These are phyloP conservation scores for Zizania latifolia DNA, from an alignment of 176 grass and related monocot genomes.

Conservation along the genomic window DNA sequence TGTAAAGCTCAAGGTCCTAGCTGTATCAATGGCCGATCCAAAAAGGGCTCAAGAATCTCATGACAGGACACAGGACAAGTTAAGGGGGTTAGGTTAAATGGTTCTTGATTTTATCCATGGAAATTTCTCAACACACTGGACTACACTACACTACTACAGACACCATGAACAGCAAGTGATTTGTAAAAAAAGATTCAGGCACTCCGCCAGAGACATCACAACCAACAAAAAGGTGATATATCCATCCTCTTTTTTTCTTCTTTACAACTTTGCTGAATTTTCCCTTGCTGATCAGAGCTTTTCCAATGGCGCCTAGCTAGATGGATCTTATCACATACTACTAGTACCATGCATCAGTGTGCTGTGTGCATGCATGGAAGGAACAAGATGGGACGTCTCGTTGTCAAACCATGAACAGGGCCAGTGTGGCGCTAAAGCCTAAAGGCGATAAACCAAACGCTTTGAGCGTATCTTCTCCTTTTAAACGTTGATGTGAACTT, in stretches of 20 bases:
- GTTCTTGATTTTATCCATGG: slow-evolving; percentile 24
- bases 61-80: slow-evolving; percentile 14
- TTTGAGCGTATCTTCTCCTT: slow-evolving; percentile 18
- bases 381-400: slow-evolving; percentile 18
- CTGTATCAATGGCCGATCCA: not conserved
- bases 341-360: not conserved
- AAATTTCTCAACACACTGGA: slow-evolving; percentile 5
- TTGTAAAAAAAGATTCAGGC: slow-evolving; percentile 11
- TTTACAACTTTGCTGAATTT: slow-evolving; percentile 25
- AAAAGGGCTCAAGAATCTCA: slow-evolving; percentile 33
- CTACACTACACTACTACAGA: too few species aligned
- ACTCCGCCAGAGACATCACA: slow-evolving; percentile 31
- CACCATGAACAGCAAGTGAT: too few species aligned
- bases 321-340: slow-evolving; percentile 27
- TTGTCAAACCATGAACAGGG: slow-evolving; percentile 17
- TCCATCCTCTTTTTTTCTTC: not conserved
- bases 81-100: slow-evolving; percentile 28
- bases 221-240: slow-evolving; percentile 41
- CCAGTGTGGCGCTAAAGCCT: not conserved
- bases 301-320: slow-evolving; percentile 31
- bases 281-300: slow-evolving; percentile 13
- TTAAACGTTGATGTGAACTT: slow-evolving; percentile 14
- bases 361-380: slow-evolving; percentile 15
- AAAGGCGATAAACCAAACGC: slow-evolving; percentile 3
- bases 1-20: slow-evolving; percentile 29